A percentile compares a stretch with the other conserved stretches of the same genome.
Conservation (phyloP, 2,329 filamentous ascomycete species). For the Neonectria hederae region DNA sequence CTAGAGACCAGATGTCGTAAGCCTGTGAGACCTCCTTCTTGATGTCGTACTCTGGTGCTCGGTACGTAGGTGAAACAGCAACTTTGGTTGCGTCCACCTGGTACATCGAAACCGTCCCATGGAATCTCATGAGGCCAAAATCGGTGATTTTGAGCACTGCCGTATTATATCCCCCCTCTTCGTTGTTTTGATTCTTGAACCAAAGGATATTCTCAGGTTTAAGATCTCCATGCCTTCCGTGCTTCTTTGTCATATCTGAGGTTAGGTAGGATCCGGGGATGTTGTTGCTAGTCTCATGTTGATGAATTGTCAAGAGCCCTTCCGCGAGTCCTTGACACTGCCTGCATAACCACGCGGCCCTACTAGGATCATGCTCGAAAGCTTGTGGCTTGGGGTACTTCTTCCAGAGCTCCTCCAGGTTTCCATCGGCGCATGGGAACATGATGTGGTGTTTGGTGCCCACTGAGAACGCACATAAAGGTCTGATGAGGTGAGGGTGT, state of each 20-base stretch:
- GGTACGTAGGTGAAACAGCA: not conserved
- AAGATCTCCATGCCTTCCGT: conserved; percentile 16
- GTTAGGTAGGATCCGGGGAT: not conserved
- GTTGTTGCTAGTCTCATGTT: not conserved
- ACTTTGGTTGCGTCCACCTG: not conserved
- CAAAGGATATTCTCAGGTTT: conserved; percentile 26
- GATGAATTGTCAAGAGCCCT: conserved; percentile 1
- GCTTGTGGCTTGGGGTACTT: not conserved
- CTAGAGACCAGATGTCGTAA: conserved; percentile 24
- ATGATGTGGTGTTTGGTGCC: not conserved
- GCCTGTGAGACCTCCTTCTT: not conserved
- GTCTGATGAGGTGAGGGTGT: conserved; percentile 12
- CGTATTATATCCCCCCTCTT: not conserved
- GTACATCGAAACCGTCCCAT: not conserved
- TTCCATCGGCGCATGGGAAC: conserved; percentile 18
- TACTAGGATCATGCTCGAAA: not conserved
- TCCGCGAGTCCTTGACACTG: not conserved
- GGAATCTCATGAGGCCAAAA: conserved; percentile 17
- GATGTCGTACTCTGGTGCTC: conserved; percentile 16
- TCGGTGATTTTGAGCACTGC: conserved; percentile 18
- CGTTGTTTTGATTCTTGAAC: not conserved
- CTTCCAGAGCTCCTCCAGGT: not conserved
- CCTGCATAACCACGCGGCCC: not conserved
- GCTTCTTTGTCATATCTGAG: not conserved
- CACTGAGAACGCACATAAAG: conserved; percentile 12